A percentile compares a stretch with the other conserved stretches of the same genome.
phyloP scores from a whole-genome alignment of 1,284 basidiomycete species.

The Cystobasidium slooffiae region DNA sequence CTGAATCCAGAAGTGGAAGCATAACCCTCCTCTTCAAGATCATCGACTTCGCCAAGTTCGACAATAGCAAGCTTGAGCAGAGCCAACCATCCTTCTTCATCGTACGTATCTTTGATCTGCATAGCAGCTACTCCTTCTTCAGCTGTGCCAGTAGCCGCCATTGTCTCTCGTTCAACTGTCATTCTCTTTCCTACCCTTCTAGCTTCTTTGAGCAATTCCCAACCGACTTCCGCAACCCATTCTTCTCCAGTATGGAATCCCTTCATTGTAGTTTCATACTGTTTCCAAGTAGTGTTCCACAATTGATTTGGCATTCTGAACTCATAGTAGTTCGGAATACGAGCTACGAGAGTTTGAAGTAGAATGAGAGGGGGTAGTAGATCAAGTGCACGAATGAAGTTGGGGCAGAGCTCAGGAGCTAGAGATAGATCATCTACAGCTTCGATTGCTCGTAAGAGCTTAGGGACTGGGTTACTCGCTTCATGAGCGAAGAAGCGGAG shows the following conservation, averaged over 20 bases:
- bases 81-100: slow-evolving; percentile 36
- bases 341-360: slow-evolving; percentile 51
- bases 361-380: slow-evolving; percentile 50
- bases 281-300: slow-evolving; percentile 49
- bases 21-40: slow-evolving; percentile 36
- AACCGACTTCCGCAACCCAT: slow-evolving; percentile 51
- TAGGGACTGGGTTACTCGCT: slow-evolving; percentile 14
- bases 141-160: background rate
- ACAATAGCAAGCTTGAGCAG: slow-evolving; percentile 28
- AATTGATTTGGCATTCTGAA: slow-evolving; percentile 51
- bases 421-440: slow-evolving; percentile 22
- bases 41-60: slow-evolving; percentile 40
- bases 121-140: no score
- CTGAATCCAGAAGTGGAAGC: background rate
- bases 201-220: slow-evolving; percentile 50
- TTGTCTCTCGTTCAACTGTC: background rate
- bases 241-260: slow-evolving; percentile 53
- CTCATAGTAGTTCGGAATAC: slow-evolving; percentile 45
- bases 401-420: slow-evolving; percentile 47
- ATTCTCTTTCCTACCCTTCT: slow-evolving; percentile 17
- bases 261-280: slow-evolving; percentile 50
- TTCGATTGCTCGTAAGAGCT: slow-evolving; percentile 29
- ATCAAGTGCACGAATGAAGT: slow-evolving; percentile 48
- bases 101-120: background rate
- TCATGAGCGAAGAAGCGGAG: slow-evolving; percentile 44